Conservation (phyloP, 768 basidiomycete genomes). For the Cystobasidium tubakii region DNA sequence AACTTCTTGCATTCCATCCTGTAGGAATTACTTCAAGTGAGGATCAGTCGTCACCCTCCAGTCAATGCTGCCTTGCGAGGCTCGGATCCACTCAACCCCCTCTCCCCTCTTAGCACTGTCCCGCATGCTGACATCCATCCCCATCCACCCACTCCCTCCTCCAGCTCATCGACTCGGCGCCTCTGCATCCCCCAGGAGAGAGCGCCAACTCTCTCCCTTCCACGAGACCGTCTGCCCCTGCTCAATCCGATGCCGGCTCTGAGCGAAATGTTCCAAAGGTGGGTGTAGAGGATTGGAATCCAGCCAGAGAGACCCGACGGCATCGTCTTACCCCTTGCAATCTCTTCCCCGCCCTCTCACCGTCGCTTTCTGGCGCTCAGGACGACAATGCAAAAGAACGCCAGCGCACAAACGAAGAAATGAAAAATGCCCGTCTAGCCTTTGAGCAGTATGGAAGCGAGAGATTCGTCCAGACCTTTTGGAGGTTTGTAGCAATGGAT, state of each 20-base stretch:
- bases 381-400: conserved; percentile 43
- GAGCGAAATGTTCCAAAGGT: conserved; percentile 1
- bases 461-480: conserved; percentile 42
- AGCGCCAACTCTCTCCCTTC: neutral
- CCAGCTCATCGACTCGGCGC: conserved; percentile 14
- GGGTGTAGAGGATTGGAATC: neutral
- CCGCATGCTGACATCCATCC: neutral
- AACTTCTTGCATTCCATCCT: neutral
- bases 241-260: neutral
- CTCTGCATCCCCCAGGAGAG: neutral
- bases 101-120: too few species aligned
- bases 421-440: conserved; percentile 39
- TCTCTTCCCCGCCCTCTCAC: too few species aligned
- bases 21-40: neutral
- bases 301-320: too few species aligned
- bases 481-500: conserved; percentile 39
- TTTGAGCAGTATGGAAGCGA: conserved; percentile 42
- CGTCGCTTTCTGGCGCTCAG: conserved; percentile 14
- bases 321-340: too few species aligned
- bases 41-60: too few species aligned
- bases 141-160: neutral
- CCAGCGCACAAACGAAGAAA: conserved; percentile 38
- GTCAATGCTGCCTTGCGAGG: neutral
- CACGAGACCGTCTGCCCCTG: neutral
- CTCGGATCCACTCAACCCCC: too few species aligned